A percentile compares a stretch with the other conserved stretches of the same genome.
These are phyloP conservation scores for Alternaria sp. DNA, from an alignment of 2,329 filamentous ascomycete species.

Conservation along the genomic window DNA sequence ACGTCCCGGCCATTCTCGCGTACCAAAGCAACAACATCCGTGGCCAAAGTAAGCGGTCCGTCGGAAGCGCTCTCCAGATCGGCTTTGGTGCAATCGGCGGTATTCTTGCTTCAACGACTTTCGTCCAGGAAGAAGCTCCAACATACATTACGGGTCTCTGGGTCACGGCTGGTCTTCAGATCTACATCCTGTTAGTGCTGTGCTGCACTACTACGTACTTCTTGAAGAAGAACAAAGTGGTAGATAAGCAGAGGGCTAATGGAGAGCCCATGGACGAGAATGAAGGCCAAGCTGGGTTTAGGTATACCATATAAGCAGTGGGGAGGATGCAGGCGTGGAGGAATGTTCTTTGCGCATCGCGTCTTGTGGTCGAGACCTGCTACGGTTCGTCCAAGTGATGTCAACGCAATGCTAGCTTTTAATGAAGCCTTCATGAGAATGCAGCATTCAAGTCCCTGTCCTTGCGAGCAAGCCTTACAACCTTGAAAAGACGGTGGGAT, in stretches of 20 bases:
- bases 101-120: conserved; percentile 29
- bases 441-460: background rate
- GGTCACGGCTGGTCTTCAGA: conserved; percentile 25
- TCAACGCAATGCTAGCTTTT: background rate
- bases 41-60: conserved; percentile 27
- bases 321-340: background rate
- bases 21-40: conserved; percentile 37
- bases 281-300: conserved; percentile 28
- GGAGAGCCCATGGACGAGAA: conserved; percentile 21
- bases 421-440: background rate
- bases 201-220: conserved; percentile 18
- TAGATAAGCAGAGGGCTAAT: conserved; percentile 14
- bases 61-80: conserved; percentile 30
- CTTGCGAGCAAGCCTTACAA: background rate
- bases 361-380: background rate
- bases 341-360: background rate
- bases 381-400: background rate
- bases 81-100: conserved; percentile 36
- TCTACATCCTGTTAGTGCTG: conserved; percentile 23
- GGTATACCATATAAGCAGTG: conserved; percentile 13
- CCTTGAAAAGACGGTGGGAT: background rate
- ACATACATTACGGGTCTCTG: conserved; percentile 28
- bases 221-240: conserved; percentile 20
- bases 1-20: conserved; percentile 30
- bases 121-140: conserved; percentile 29